Conservation (phyloP, 2,329 filamentous ascomycete species). For the Cryphonectria nitschkei region DNA sequence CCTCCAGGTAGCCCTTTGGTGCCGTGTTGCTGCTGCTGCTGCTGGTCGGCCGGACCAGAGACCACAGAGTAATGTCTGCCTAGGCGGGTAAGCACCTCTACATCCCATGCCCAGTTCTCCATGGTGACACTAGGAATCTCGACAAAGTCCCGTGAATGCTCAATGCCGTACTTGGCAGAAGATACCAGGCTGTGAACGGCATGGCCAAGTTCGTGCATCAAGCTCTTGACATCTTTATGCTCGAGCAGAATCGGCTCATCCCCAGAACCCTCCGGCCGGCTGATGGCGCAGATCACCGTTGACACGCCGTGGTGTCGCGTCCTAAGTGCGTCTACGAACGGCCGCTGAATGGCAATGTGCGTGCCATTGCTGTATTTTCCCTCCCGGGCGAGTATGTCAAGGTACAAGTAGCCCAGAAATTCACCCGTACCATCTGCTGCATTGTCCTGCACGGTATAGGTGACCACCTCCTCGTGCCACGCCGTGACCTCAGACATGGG, state of each 20-base stretch:
- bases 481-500: neutral
- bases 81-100: neutral
- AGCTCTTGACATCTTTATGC: neutral
- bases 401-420: conserved; percentile 4
- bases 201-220: conserved; percentile 4
- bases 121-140: conserved; percentile 2
- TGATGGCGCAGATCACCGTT: neutral
- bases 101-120: conserved; percentile 3
- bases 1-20: neutral
- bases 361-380: neutral
- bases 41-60: neutral
- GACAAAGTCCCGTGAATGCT: conserved; percentile 7
- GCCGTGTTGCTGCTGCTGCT: neutral
- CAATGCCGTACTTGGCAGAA: conserved; percentile 1
- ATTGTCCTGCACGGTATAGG: neutral
- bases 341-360: neutral
- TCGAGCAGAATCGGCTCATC: neutral
- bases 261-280: neutral
- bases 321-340: neutral
- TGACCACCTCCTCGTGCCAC: neutral
- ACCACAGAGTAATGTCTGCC: neutral
- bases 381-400: neutral
- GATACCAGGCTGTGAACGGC: conserved; percentile 7
- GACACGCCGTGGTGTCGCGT: neutral
- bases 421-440: neutral